Evolutionary conservation across 495 filamentous ascomycete genomes (phyloP), one percentile per base, ranked within the genome.

Genomic region (Penicillium canescens): DNA sequence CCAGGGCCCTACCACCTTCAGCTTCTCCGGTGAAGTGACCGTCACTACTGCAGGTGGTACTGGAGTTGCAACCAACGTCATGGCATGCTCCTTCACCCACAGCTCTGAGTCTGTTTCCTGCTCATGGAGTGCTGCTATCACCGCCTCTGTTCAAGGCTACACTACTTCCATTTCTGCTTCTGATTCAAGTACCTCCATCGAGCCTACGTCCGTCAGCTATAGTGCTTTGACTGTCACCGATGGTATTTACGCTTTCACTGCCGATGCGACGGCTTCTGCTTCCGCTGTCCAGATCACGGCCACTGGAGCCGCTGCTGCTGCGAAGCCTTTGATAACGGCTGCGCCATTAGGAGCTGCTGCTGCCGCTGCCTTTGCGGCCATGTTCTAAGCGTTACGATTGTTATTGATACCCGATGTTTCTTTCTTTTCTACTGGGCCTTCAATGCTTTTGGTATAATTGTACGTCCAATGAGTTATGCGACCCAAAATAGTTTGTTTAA

Each of bases 1-100:
- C 33, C 57, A 61, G 21, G 67, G 65, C 37, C 42, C 46, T 18
- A 26, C 14, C 13, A 63, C 61, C 13, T 45, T 50, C 36, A 57
- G 47, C 53, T 37, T 44, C 23, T 35, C 38, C 2, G 34, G 33
- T 11, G 23, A 37, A 12, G 34, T 38, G 1, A 23, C 36, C 34
- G 14, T 28, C 7, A 6, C 2, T 3, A 36, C 11, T 21, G 14
- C 6, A 4, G 41, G 46, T 5, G 42, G 14, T 2, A 42, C 18
- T 1, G 60, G 14, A 0, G 39, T 39, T 8, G 46, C 18, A 2
- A 56, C 20, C 33, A 11, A 41, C n/a, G 24, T 54, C 12, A 23
- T 51, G 16, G 31, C 18, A 12, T 63, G 57, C 43, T 33, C 50
- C 1, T 57, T 60, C 42, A 63, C 53, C 7, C 48, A 50, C 33